Evolutionary conservation across 1,284 basidiomycete genomes (phyloP).

Genomic region (Irpex rosettiformis): DNA sequence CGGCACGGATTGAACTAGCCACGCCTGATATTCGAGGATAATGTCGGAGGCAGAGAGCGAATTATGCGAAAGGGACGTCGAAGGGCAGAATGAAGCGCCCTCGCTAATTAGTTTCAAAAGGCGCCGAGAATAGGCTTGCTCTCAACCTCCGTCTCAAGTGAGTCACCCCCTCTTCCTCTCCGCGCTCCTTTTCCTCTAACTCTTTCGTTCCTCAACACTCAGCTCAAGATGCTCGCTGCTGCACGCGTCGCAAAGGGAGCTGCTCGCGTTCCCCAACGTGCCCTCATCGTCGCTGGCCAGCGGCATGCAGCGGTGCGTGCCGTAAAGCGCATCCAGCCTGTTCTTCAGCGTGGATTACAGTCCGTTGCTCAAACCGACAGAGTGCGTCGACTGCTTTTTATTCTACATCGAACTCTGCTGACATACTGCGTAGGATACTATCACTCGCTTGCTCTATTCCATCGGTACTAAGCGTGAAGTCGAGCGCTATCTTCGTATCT

Average conservation of each 20-base stretch:
- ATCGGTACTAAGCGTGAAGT: slow-evolving; percentile 95
- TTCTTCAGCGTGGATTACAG: slow-evolving; percentile 39
- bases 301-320: slow-evolving; percentile 43
- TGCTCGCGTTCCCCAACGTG: slow-evolving; percentile 22
- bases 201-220: neutral
- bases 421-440: slow-evolving; percentile 67
- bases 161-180: neutral
- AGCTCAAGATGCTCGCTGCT: slow-evolving; percentile 23
- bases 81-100: neutral
- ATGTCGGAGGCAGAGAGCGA: neutral
- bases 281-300: slow-evolving; percentile 43
- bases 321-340: slow-evolving; percentile 31
- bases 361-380: slow-evolving; percentile 58
- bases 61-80: neutral
- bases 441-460: slow-evolving; percentile 90
- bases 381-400: slow-evolving; percentile 28
- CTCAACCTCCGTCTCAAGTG: neutral
- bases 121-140: neutral
- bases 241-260: slow-evolving; percentile 18
- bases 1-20: neutral
- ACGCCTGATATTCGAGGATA: neutral
- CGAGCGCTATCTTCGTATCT: slow-evolving; percentile 94
- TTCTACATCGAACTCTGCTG: neutral
- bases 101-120: neutral
- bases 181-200: neutral